Evolutionary conservation across 2,329 filamentous ascomycete genomes (phyloP), one percentile per base, ranked within the genome.

Genomic region (Myrmaecium sp.): DNA sequence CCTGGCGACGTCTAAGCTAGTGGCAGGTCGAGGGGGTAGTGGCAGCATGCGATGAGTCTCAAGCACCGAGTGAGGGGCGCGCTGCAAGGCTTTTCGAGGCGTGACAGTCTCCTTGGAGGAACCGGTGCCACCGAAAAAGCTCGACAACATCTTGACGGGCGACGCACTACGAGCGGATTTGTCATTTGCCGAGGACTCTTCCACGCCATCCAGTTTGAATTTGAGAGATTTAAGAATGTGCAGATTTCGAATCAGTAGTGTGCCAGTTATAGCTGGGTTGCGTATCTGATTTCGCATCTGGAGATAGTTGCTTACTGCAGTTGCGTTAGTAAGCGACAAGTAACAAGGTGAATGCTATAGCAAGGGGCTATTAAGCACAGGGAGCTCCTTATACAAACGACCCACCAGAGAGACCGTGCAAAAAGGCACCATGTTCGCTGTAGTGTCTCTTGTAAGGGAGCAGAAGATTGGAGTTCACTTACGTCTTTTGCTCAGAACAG

Each of bases 111-210:
- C 49, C 23, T 58, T 62, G 17, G 61, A 50, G n/a, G n/a, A n/a
- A n/a, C n/a, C n/a, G 30, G 63, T 66, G 14, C 70, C 68, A 17
- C 70, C 67, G 40, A 91, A 70, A 28, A 94, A 69, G 42, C 67
- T 92, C 0, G 84, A 91, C 10, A 95, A 60, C 42, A 93, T 64
- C 48, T 94, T 95, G 25, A 91, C 80, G 0, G 86, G 84, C 1
- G 84, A 94, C n/a, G 75, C 69, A 4, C 73, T 72, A 6, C 86
- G 64, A 43, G 80, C 79, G 1, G 71, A 73, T 29, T 17, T 25
- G 5, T 45, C 46, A 6, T 34, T 24, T 16, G 25, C 30, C 17
- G 14, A 15, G 11, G 43, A 14, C 42, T 46, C 7, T 69, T 77
- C 41, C 74, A 33, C 69, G 0, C 66, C 62, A 21, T 74, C 66